Evolutionary conservation across 306 rosid species (phyloP), one percentile per base, ranked within the genome.

Genomic region (Adenanthera pavonina): DNA sequence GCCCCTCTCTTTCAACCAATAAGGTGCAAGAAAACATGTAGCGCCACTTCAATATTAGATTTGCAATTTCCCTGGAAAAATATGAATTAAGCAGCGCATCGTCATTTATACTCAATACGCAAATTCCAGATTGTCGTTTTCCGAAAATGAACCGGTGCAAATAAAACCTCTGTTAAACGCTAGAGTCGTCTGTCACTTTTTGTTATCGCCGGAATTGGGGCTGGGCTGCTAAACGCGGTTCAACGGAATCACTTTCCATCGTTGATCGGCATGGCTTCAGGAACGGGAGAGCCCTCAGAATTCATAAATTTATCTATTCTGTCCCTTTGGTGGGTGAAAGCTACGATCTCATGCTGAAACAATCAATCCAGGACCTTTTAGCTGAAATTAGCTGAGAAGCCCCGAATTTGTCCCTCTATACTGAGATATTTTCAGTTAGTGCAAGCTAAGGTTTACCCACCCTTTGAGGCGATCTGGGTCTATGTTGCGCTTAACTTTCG

Each of bases 391-490:
- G 77, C 57, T 36, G 88, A 10, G 78, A 83, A 80, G 74, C 51
- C 81, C 83, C 80, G 6, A 53, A 79, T 3, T 34, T 83, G 34
- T 84, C 89, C 56, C 70, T n/a, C 20, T 86, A 72, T 52, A 64
- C 75, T 54, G 75, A 83, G 67, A 46, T 72, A 7, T 92, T 92
- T 75, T 54, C 85, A 80, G 44, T 82, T 89, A 69, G 77, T 90
- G 79, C 95, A 91, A 89, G 85, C 94, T 46, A 83, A 84, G 81
- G 74, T 75, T 74, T 92, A 90, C 72, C 85, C 94, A 67, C 87
- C 94, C 79, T 88, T 91, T 46, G 97, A 94, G 80, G 91, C 85
- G 41, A 90, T 86, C 49, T 87, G 97, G 98, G 83, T 89, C 84
- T 94, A 92, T 76, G 78, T 90, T 48, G 94, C 90, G 46, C 69